Conservation (phyloP, 2,329 filamentous ascomycete species). For the Aspergillus ochraceoroseus region DNA sequence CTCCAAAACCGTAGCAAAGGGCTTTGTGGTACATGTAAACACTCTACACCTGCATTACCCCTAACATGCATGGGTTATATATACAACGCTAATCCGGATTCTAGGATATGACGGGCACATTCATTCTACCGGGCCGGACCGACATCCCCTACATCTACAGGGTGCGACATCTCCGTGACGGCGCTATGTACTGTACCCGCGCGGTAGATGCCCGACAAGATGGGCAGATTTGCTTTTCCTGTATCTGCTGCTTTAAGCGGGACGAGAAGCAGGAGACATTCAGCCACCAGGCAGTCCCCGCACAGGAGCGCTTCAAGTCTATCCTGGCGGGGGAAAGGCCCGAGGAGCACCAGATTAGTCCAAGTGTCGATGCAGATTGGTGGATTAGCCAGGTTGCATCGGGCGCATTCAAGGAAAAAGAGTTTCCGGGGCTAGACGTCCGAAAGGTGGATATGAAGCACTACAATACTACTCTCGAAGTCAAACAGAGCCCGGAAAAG, state of each 20-base stretch:
- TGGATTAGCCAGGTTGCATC: slow-evolving; percentile 29
- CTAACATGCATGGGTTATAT: too few relatives aligned
- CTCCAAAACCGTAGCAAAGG: slow-evolving; percentile 49
- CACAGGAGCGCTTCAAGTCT: slow-evolving; percentile 28
- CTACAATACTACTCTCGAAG: slow-evolving; percentile 39
- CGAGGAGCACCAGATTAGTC: slow-evolving; percentile 34
- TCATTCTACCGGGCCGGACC: slow-evolving; percentile 47
- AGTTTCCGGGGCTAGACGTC: slow-evolving; percentile 45
- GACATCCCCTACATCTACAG: slow-evolving; percentile 50
- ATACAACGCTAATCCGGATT: too few relatives aligned
- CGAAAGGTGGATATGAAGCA: slow-evolving; percentile 51
- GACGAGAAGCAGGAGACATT: slow-evolving; percentile 33
- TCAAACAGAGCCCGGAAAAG: slow-evolving; percentile 28
- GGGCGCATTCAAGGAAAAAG: slow-evolving; percentile 26
- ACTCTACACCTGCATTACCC: too few relatives aligned
- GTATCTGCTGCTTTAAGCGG: slow-evolving; percentile 51
- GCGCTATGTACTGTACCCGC: slow-evolving; percentile 50
- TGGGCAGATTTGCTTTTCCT: slow-evolving; percentile 49
- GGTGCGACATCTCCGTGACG: slow-evolving; percentile 49
- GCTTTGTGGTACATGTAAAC: slow-evolving; percentile 51
- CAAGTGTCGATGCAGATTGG: slow-evolving; percentile 37
- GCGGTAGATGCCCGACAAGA: slow-evolving; percentile 50
- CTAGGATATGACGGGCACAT: slow-evolving; percentile 52
- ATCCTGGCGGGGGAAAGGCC: slow-evolving; percentile 30
- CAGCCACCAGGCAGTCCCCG: slow-evolving; percentile 30